phyloP scores from a whole-genome alignment of 345 rosid species.

The Salix koriyanagi region DNA sequence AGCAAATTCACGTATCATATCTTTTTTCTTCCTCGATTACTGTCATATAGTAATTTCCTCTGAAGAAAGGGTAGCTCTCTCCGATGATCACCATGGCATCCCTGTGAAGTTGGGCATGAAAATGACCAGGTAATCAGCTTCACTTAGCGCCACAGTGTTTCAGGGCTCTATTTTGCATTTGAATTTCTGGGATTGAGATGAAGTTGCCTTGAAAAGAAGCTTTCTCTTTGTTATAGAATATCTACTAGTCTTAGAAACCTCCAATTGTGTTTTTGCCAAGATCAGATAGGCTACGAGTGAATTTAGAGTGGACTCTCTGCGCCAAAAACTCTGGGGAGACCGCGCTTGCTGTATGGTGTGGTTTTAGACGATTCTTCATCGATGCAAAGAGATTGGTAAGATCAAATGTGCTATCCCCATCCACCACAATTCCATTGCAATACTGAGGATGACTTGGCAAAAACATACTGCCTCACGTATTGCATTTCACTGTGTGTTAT shows the following conservation, averaged over 20 bases:
- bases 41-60: constrained; percentile 57
- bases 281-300: constrained; percentile 39
- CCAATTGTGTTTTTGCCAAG: constrained; percentile 41
- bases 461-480: constrained; percentile 56
- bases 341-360: constrained; percentile 28
- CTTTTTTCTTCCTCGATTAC: constrained; percentile 41
- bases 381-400: constrained; percentile 30
- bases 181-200: constrained; percentile 62
- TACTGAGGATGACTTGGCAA: constrained; percentile 70
- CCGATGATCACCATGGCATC: constrained; percentile 55
- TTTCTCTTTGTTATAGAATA: constrained; percentile 47
- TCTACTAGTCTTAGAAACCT: constrained; percentile 49
- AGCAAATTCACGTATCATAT: constrained; percentile 39
- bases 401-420: constrained; percentile 17
- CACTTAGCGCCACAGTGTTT: constrained; percentile 49
- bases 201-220: constrained; percentile 50
- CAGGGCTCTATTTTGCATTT: constrained; percentile 49
- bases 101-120: constrained; percentile 44
- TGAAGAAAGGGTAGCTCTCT: constrained; percentile 61
- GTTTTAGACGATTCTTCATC: constrained; percentile 38
- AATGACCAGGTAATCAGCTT: constrained; percentile 51
- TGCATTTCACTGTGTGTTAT: constrained; percentile 62
- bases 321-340: constrained; percentile 21
- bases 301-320: constrained; percentile 28
- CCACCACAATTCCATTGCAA: constrained; percentile 40